phyloP scores from a whole-genome alignment of 805 yeast species.

The Lipomyces anomalus region DNA sequence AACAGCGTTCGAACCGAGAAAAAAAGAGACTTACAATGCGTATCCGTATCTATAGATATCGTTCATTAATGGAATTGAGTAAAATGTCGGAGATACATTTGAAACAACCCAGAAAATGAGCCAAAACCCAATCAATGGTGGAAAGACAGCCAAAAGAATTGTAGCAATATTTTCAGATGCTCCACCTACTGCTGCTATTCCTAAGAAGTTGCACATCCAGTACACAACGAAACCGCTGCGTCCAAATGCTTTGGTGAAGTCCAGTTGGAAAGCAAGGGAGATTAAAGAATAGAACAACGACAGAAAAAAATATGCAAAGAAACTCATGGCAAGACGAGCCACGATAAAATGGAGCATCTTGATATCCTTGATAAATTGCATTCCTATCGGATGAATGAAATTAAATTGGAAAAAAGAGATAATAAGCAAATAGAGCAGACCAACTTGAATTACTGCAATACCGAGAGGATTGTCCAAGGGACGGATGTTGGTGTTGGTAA shows the following conservation, averaged over 20 bases:
- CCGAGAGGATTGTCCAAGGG: conserved; percentile 48
- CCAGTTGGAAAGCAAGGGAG: conserved; percentile 62
- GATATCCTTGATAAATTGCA: conserved; percentile 42
- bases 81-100: conserved; percentile 64
- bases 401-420: conserved; percentile 65
- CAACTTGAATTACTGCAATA: conserved; percentile 67
- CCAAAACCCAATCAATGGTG: conserved; percentile 69
- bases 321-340: conserved; percentile 49
- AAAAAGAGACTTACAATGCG: too few species aligned
- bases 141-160: conserved; percentile 46
- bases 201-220: conserved; percentile 63
- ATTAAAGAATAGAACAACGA: conserved; percentile 56
- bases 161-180: conserved; percentile 62
- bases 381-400: conserved; percentile 53
- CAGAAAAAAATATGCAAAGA: conserved; percentile 49
- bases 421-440: conserved; percentile 65
- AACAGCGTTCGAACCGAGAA: too few species aligned
- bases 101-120: conserved; percentile 61
- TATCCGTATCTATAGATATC: conserved; percentile 59
- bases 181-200: conserved; percentile 73
- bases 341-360: conserved; percentile 43
- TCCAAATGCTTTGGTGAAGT: conserved; percentile 55
- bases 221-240: conserved; percentile 64
- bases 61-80: conserved; percentile 56
- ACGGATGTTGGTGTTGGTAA: conserved; percentile 41